phyloP scores from a whole-genome alignment of 2,329 filamentous ascomycete genomes.

The Cladophialophora psammophila region DNA sequence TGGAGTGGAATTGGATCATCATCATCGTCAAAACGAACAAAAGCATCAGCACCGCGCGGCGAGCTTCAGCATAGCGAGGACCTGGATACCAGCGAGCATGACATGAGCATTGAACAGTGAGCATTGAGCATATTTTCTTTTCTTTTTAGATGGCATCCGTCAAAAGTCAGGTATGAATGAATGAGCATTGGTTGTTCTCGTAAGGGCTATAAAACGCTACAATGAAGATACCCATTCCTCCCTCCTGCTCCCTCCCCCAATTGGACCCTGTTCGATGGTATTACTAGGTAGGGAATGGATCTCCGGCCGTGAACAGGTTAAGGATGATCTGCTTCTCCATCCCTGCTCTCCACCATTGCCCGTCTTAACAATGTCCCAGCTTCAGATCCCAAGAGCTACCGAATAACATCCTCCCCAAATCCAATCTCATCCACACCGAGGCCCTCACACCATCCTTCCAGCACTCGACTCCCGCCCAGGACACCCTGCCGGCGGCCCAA shows the following conservation, averaged over 20 bases:
- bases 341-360: not conserved
- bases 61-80: conserved; percentile 24
- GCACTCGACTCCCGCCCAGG: conserved; percentile 82
- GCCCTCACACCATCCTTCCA: conserved; percentile 77
- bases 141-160: conserved; percentile 2
- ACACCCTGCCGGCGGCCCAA: conserved; percentile 58
- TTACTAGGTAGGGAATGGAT: not conserved
- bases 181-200: not conserved
- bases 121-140: conserved; percentile 1
- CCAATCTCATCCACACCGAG: conserved; percentile 70
- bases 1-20: not conserved
- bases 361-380: not conserved
- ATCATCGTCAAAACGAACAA: not conserved
- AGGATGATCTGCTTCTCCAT: not conserved
- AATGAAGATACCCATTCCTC: not conserved
- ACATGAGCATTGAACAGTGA: not conserved
- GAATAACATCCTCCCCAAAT: conserved; percentile 66
- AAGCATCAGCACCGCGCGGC: not conserved
- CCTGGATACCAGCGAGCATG: conserved; percentile 21
- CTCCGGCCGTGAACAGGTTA: not conserved
- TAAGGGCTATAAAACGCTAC: not conserved
- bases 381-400: conserved; percentile 53
- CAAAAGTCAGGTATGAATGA: conserved; percentile 5
- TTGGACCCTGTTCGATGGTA: not conserved
- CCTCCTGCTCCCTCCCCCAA: not conserved